These are phyloP conservation scores for Bidens hawaiensis DNA, from an alignment of 140 eudicot species.

Conservation along the genomic window DNA sequence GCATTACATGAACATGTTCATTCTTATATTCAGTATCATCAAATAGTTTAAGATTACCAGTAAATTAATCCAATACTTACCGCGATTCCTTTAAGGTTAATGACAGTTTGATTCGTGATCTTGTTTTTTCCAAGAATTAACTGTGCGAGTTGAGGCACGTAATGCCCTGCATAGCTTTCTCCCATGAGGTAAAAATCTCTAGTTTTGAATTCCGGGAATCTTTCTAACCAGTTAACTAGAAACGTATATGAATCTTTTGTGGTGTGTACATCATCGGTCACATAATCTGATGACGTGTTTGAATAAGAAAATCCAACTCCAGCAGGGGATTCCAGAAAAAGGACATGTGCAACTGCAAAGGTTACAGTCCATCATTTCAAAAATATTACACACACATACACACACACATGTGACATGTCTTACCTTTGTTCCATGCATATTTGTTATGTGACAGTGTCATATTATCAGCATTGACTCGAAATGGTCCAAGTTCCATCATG, in stretches of 20 bases:
- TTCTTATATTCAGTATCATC: not conserved
- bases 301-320: constrained; percentile 84
- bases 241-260: constrained; percentile 65
- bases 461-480: constrained; percentile 47
- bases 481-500: constrained; percentile 68
- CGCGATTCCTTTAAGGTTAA: constrained; percentile 68
- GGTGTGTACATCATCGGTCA: constrained; percentile 48
- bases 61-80: constrained; percentile 33
- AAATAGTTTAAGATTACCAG: not conserved
- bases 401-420: not conserved
- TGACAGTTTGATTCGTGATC: constrained; percentile 53
- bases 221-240: constrained; percentile 69
- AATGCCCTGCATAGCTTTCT: constrained; percentile 83
- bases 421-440: constrained; percentile 54
- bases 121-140: constrained; percentile 51
- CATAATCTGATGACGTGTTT: constrained; percentile 44
- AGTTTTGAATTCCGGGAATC: constrained; percentile 71
- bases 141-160: constrained; percentile 69
- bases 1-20: constrained; percentile 5
- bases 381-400: not conserved
- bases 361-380: not conserved
- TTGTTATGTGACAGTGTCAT: constrained; percentile 28
- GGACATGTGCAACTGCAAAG: constrained; percentile 59
- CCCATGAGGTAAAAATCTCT: constrained; percentile 57
- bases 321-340: constrained; percentile 75